These are phyloP conservation scores for Solanum ahanhuiri DNA, from an alignment of 257 asterid genomes.

Conservation along the genomic window DNA sequence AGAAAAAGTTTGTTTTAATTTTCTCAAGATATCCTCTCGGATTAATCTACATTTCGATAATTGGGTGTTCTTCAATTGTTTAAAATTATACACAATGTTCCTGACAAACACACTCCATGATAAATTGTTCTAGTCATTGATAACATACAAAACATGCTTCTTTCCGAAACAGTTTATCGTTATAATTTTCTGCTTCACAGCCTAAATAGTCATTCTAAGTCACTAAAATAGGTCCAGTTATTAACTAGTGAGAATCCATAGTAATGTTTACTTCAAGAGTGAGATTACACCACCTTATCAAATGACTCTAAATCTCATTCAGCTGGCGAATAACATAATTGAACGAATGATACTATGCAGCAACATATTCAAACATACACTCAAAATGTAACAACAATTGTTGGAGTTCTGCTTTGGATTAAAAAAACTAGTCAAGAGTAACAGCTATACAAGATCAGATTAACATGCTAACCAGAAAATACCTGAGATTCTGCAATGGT, in stretches of 20 bases:
- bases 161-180: neutral
- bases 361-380: neutral
- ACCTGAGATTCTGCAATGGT: constrained; percentile 99
- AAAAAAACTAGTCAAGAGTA: neutral
- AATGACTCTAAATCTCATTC: neutral
- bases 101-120: neutral
- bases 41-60: neutral
- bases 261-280: neutral
- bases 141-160: neutral
- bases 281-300: neutral
- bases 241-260: neutral
- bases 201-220: neutral
- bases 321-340: neutral
- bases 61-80: neutral
- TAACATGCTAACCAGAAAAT: constrained; percentile 8
- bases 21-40: neutral
- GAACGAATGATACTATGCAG: neutral
- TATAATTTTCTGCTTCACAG: neutral
- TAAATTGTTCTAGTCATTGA: neutral
- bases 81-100: neutral
- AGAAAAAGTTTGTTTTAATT: neutral
- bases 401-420: neutral
- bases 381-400: neutral
- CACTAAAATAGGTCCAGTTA: neutral
- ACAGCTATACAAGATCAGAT: neutral